These are phyloP conservation scores for Pseudocercospora fijiensis DNA, from an alignment of 2,329 filamentous ascomycete genomes.

Conservation along the genomic window DNA sequence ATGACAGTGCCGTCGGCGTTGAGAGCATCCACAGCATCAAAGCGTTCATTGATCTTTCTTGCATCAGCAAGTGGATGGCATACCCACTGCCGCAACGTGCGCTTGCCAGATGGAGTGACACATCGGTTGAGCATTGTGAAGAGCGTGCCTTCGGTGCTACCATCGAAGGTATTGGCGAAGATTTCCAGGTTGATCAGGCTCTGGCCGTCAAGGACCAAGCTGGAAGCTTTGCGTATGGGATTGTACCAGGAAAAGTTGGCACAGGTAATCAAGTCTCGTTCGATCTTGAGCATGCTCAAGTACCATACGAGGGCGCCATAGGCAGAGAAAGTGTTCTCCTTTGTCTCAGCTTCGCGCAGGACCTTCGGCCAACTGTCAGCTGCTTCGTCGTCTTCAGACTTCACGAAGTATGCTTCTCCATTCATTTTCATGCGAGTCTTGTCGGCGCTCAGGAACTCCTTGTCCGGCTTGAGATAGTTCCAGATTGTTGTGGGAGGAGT, in stretches of 20 bases:
- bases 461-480: slow-evolving; percentile 84
- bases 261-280: slow-evolving; percentile 80
- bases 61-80: slow-evolving; percentile 91
- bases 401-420: slow-evolving; percentile 72
- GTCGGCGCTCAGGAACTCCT: slow-evolving; percentile 90
- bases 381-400: slow-evolving; percentile 54
- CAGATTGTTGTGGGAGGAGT: slow-evolving; percentile 89
- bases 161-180: slow-evolving; percentile 89
- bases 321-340: slow-evolving; percentile 84
- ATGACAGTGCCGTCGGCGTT: slow-evolving; percentile 79
- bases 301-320: slow-evolving; percentile 88
- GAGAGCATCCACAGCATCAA: slow-evolving; percentile 91
- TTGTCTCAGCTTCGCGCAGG: slow-evolving; percentile 69
- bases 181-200: slow-evolving; percentile 97
- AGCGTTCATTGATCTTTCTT: slow-evolving; percentile 81
- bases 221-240: slow-evolving; percentile 86
- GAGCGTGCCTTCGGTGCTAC: slow-evolving; percentile 78
- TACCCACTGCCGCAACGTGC: slow-evolving; percentile 93
- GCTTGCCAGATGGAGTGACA: slow-evolving; percentile 94
- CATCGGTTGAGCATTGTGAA: slow-evolving; percentile 91
- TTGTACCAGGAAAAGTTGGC: slow-evolving; percentile 90
- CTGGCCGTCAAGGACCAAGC: slow-evolving; percentile 88
- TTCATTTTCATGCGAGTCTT: slow-evolving; percentile 78
- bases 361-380: slow-evolving; percentile 73
- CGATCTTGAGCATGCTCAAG: slow-evolving; percentile 77